phyloP scores from a whole-genome alignment of 805 yeast genomes.

The Candida sithepensis region DNA sequence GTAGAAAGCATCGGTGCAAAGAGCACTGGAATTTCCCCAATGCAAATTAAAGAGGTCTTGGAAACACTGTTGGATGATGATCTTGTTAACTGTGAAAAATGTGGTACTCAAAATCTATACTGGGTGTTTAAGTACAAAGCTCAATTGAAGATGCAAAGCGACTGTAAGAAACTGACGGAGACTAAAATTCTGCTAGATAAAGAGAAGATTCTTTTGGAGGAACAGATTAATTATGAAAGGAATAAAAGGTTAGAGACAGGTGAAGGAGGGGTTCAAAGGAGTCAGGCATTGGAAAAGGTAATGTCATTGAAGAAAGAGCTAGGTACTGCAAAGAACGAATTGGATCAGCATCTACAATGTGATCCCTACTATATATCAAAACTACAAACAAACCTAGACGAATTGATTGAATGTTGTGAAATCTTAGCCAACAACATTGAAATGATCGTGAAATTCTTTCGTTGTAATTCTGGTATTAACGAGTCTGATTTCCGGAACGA shows the following conservation, averaged over 20 bases:
- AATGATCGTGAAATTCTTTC: constrained; percentile 34
- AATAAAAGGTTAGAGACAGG: constrained; percentile 1
- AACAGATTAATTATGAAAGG: constrained; percentile 7
- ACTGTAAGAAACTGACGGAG: constrained; percentile 15
- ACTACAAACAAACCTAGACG: background rate
- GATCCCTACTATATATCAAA: constrained; percentile 1
- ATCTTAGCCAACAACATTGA: constrained; percentile 39
- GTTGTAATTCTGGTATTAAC: constrained; percentile 28
- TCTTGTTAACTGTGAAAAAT: constrained; percentile 47
- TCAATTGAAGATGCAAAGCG: constrained; percentile 8
- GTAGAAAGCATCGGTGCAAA: constrained; percentile 45
- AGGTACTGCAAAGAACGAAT: background rate
- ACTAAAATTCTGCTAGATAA: constrained; percentile 9
- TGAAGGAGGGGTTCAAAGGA: constrained; percentile 6
- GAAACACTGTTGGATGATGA: constrained; percentile 47
- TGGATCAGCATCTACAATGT: background rate
- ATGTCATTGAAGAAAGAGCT: background rate
- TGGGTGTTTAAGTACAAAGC: constrained; percentile 43
- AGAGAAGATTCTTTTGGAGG: constrained; percentile 8
- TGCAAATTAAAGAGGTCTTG: constrained; percentile 51
- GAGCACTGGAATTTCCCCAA: constrained; percentile 45
- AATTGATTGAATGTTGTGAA: constrained; percentile 9
- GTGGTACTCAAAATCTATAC: constrained; percentile 50
- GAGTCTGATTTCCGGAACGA: constrained; percentile 33
- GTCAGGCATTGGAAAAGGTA: constrained; percentile 9